Evolutionary conservation across 345 rosid genomes (phyloP).

Genomic region (Pugionium cornutum): DNA sequence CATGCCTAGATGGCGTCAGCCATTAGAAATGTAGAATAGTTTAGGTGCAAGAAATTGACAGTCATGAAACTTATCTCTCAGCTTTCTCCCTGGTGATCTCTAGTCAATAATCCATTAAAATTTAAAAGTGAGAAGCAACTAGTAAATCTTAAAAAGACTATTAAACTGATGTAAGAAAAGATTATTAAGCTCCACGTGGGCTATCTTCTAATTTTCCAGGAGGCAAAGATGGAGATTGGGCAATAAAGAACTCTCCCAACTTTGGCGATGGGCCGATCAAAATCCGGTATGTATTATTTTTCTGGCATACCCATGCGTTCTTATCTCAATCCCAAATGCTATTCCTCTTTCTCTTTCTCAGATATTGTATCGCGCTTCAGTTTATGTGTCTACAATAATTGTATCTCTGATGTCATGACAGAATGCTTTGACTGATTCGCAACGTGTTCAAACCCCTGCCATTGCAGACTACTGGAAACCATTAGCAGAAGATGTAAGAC

Average conservation of each 20-base stretch:
- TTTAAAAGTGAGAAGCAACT: slow-evolving; percentile 12
- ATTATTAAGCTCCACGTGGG: slow-evolving; percentile 4
- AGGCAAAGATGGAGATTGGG: slow-evolving; percentile 90
- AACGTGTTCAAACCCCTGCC: slow-evolving; percentile 84
- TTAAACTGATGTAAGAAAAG: not conserved
- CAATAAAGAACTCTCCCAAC: slow-evolving; percentile 92
- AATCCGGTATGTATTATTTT: slow-evolving; percentile 59
- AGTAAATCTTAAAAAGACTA: slow-evolving; percentile 3
- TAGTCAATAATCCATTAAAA: not conserved
- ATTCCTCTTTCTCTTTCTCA: slow-evolving; percentile 6
- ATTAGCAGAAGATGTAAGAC: slow-evolving; percentile 91
- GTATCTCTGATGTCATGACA: slow-evolving; percentile 43
- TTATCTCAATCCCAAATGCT: not conserved
- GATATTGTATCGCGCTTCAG: not conserved
- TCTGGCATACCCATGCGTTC: slow-evolving; percentile 2
- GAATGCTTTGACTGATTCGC: slow-evolving; percentile 89
- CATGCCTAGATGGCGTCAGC: slow-evolving; percentile 9
- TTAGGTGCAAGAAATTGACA: slow-evolving; percentile 10
- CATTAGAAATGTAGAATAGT: slow-evolving; percentile 5
- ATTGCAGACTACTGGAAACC: slow-evolving; percentile 95
- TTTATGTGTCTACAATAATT: slow-evolving; percentile 21
- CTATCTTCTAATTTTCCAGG: slow-evolving; percentile 47
- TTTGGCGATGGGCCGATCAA: slow-evolving; percentile 99
- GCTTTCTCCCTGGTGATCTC: slow-evolving; percentile 4
- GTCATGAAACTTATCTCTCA: slow-evolving; percentile 3